Evolutionary conservation across 2,329 filamentous ascomycete genomes (phyloP).

Genomic region (Aspergillus ustus): DNA sequence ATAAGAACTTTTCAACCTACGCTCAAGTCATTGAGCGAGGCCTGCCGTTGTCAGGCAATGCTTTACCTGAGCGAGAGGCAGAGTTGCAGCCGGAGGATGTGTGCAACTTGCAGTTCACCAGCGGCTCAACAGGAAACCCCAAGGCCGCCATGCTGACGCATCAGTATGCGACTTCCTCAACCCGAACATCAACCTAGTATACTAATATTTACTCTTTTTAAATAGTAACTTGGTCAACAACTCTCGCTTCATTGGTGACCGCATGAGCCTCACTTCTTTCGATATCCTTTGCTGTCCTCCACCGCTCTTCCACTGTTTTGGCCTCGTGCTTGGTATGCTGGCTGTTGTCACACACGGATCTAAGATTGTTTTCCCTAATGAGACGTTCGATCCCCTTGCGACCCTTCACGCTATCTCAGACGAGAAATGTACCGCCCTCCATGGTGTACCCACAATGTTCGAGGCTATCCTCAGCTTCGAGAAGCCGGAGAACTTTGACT

Average conservation of each 20-base stretch:
- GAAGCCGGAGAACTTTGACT: conserved; percentile 54
- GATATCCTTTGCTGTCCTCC: conserved; percentile 81
- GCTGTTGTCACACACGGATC: conserved; percentile 74
- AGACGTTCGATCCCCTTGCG: conserved; percentile 71
- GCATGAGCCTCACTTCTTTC: conserved; percentile 68
- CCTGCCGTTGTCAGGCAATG: conserved; percentile 52
- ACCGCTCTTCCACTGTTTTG: conserved; percentile 85
- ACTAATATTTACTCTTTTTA: conserved; percentile 2
- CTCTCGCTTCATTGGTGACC: conserved; percentile 72
- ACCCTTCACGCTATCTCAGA: conserved; percentile 69
- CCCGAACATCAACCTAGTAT: not conserved
- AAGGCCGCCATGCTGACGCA: conserved; percentile 78
- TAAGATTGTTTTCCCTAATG: conserved; percentile 75
- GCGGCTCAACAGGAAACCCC: conserved; percentile 73
- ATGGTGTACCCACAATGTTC: conserved; percentile 86
- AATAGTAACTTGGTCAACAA: conserved; percentile 61
- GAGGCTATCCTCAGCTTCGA: conserved; percentile 63
- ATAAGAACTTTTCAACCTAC: conserved; percentile 64
- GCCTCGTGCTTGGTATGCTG: conserved; percentile 75
- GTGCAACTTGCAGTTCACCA: conserved; percentile 75
- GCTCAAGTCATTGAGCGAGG: conserved; percentile 61
- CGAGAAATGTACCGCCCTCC: conserved; percentile 73
- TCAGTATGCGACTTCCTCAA: conserved; percentile 52
- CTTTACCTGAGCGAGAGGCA: conserved; percentile 58
- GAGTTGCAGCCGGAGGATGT: conserved; percentile 68